A percentile compares a stretch with the other conserved stretches of the same genome.
These are phyloP conservation scores for Fomitopsis pinicola DNA, from an alignment of 1,284 basidiomycete species.

Conservation along the genomic window DNA sequence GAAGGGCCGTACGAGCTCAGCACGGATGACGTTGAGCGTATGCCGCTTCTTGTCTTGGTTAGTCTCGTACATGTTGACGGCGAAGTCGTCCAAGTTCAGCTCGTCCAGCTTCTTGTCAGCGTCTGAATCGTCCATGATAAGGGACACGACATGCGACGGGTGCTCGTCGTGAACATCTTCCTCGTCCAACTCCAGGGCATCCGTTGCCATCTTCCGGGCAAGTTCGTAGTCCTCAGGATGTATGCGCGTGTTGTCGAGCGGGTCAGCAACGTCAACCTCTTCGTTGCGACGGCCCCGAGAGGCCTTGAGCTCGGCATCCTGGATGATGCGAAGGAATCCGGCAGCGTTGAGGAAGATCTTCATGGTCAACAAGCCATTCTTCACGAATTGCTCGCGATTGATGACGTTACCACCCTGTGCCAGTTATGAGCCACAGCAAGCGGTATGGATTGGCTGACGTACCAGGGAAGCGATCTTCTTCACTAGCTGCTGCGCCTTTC, in stretches of 20 bases:
- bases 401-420: conserved; percentile 76
- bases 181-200: conserved; percentile 93
- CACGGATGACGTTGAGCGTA: conserved; percentile 83
- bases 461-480: conserved; percentile 79
- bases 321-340: conserved; percentile 85
- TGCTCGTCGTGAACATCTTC: conserved; percentile 91
- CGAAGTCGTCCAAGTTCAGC: conserved; percentile 96
- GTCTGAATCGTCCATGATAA: conserved; percentile 84
- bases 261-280: conserved; percentile 72
- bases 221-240: conserved; percentile 98
- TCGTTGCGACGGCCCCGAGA: conserved; percentile 68
- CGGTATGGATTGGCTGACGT: conserved; percentile 17
- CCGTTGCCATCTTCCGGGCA: conserved; percentile 97
- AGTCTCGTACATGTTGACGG: conserved; percentile 83
- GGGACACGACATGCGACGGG: conserved; percentile 80
- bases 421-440: conserved; percentile 11
- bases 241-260: conserved; percentile 93
- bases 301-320: conserved; percentile 51
- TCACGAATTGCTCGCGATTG: conserved; percentile 85
- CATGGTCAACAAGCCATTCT: conserved; percentile 73
- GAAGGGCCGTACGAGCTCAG: conserved; percentile 87
- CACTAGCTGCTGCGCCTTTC: conserved; percentile 87
- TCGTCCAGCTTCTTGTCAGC: conserved; percentile 84
- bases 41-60: conserved; percentile 86
- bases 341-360: conserved; percentile 90